Base-by-base conservation (phyloP, 768 basidiomycete genomes). In the Boletus vinaceobasis region DNA sequence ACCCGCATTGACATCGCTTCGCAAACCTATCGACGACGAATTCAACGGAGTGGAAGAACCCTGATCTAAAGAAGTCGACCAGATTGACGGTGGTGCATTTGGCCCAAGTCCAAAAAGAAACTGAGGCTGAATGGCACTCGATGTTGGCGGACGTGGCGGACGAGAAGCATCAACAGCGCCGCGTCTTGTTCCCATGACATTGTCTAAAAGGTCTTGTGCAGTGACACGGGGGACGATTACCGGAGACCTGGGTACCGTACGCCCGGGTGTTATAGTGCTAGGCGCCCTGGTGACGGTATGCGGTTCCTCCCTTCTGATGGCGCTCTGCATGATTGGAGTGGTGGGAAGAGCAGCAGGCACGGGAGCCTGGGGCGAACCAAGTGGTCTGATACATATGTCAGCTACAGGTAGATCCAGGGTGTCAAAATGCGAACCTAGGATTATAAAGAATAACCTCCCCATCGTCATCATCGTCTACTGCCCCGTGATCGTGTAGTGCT, bases 371-470 rank as follows among this genome's bases (percentile, higher is more conserved):
- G 63, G 66, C 4, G 67, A 65, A 23, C 57, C 61, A 17, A 62
- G 48, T 21, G 64, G 42, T 52, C 59, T 70, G 43, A 17, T 31
- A 6, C 52, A 36, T 29, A 27, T 23, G 29, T 59, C 45, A 68
- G 45, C 52, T 19, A 37, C 33, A 15, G 10, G 29, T 5, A 43
- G n/a, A 43, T 50, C 53, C 47, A 29, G 11, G 32, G 29, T 46
- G 21, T 29, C 31, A 23, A 43, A n/a, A 29, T 26, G 59, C 72
- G 26, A 52, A 85, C 84, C 82, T 79, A 33, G 83, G 86, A 66
- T 88, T 79, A 74, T 85, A 87, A 45, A 98, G 85, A 60, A 93
- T 85, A 19, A 92, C 88, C 7, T 84, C 80, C 35, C 77, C 77
- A 2, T 85, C 85, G 9, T 83, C 80, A 1, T 80, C 80, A 4